Percentiles rank a stretch among this genome's conserved stretches.
Evolutionary conservation across 2,329 filamentous ascomycete genomes (phyloP).

Genomic region (Alternaria dauci): DNA sequence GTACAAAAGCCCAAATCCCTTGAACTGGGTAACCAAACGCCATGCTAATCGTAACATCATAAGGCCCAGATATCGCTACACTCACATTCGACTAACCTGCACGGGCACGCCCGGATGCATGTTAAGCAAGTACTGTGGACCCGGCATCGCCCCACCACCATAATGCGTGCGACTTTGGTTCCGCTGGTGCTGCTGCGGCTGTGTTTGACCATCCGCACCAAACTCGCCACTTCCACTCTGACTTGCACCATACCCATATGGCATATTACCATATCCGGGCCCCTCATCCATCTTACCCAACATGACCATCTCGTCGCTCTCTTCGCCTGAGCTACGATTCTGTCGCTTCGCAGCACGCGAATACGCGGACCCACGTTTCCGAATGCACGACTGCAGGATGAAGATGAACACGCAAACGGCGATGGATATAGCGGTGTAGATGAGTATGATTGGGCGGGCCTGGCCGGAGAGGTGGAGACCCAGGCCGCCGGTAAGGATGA

Average conservation of each 20-base stretch:
- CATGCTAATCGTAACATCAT: constrained; percentile 11
- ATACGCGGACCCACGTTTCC: constrained; percentile 37
- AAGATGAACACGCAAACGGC: constrained; percentile 33
- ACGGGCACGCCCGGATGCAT: constrained; percentile 51
- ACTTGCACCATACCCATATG: constrained; percentile 13
- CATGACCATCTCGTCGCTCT: constrained; percentile 36
- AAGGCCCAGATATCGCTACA: background rate
- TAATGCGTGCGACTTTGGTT: constrained; percentile 16
- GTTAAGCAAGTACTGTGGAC: constrained; percentile 49
- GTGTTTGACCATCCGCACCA: constrained; percentile 16
- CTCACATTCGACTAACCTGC: constrained; percentile 27
- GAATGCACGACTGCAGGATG: constrained; percentile 35
- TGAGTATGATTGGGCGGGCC: constrained; percentile 34
- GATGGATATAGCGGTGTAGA: constrained; percentile 40
- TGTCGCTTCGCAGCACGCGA: constrained; percentile 24
- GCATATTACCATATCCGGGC: background rate
- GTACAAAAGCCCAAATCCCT: background rate
- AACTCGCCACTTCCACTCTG: constrained; percentile 14
- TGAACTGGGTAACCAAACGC: background rate
- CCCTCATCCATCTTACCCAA: constrained; percentile 26
- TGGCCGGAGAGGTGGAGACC: constrained; percentile 42
- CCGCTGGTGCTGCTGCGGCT: constrained; percentile 12
- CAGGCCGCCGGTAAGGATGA: constrained; percentile 46
- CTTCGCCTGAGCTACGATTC: constrained; percentile 22
- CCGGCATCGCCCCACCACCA: constrained; percentile 47